A percentile compares a stretch with the other conserved stretches of the same genome.
Evolutionary conservation across 2,329 filamentous ascomycete genomes (phyloP).

Genomic region (Stemphylium lycopersici): DNA sequence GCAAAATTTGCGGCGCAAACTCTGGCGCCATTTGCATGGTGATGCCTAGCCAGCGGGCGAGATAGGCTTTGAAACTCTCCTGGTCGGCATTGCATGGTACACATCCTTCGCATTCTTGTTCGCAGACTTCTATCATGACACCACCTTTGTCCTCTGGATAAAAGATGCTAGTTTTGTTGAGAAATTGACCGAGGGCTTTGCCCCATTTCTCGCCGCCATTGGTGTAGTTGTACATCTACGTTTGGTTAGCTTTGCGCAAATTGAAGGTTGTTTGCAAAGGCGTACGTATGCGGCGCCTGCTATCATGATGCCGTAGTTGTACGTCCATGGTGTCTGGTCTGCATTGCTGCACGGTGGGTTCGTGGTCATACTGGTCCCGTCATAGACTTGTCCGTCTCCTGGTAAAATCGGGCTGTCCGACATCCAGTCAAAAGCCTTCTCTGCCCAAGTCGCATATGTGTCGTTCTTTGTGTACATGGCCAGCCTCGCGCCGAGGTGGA

Average conservation of each 20-base stretch:
- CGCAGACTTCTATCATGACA: constrained; percentile 54
- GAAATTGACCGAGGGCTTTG: constrained; percentile 36
- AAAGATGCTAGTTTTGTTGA: constrained; percentile 46
- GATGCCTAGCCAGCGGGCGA: constrained; percentile 58
- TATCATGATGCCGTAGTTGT: constrained; percentile 48
- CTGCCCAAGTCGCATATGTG: constrained; percentile 46
- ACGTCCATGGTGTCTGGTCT: constrained; percentile 44
- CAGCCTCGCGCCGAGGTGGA: constrained; percentile 47
- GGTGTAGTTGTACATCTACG: constrained; percentile 49
- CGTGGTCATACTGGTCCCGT: constrained; percentile 31
- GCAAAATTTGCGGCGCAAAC: constrained; percentile 57
- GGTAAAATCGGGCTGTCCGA: constrained; percentile 32
- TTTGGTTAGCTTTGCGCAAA: constrained; percentile 10
- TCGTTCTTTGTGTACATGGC: constrained; percentile 48
- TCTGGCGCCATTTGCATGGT: constrained; percentile 65
- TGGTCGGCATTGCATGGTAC: constrained; percentile 53
- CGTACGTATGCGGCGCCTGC: constrained; percentile 42
- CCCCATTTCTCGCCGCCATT: constrained; percentile 45
- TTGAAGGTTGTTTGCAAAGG: too few species aligned
- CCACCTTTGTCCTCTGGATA: constrained; percentile 43
- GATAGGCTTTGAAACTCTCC: constrained; percentile 54
- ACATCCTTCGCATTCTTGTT: constrained; percentile 30
- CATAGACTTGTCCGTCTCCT: constrained; percentile 35
- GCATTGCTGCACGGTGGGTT: constrained; percentile 34
- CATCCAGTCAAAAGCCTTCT: constrained; percentile 47